These are phyloP conservation scores for Acacia concinna DNA, from an alignment of 331 rosid genomes.

Conservation along the genomic window DNA sequence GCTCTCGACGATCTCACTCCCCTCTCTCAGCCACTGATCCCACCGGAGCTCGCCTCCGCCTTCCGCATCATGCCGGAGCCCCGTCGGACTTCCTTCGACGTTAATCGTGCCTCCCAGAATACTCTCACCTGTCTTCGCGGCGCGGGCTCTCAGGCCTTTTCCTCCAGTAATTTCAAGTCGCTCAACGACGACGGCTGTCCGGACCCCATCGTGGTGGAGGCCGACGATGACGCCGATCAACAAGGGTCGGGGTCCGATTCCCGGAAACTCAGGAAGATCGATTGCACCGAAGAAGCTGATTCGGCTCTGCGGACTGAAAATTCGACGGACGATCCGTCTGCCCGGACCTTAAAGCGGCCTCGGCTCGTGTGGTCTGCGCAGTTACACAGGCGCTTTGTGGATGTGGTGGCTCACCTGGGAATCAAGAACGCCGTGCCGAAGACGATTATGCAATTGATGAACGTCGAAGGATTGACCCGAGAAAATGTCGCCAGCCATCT, in stretches of 20 bases:
- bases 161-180: conserved; percentile 43
- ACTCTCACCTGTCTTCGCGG: conserved; percentile 65
- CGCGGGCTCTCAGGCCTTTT: conserved; percentile 49
- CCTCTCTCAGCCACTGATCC: conserved; percentile 64
- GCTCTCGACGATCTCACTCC: conserved; percentile 63
- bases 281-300: conserved; percentile 61
- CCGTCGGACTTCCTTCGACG: conserved; percentile 55
- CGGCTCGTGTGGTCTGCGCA: conserved; percentile 93
- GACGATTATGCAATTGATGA: conserved; percentile 93
- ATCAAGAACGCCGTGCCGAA: conserved; percentile 92
- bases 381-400: conserved; percentile 90
- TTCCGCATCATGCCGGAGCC: conserved; percentile 83
- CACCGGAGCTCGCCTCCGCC: conserved; percentile 82
- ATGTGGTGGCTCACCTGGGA: conserved; percentile 86
- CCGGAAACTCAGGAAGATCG: conserved; percentile 47
- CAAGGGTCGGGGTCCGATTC: conserved; percentile 66
- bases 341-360: conserved; percentile 63
- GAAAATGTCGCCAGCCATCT: conserved; percentile 96
- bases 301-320: conserved; percentile 49
- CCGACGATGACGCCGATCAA: conserved; percentile 49
- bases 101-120: conserved; percentile 72
- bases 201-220: conserved; percentile 44
- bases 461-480: conserved; percentile 90
- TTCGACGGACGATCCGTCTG: conserved; percentile 47
- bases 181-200: conserved; percentile 28